Base-by-base conservation (phyloP, 192 early-diverging fungal genomes). In the Gonapodya prolifera region DNA sequence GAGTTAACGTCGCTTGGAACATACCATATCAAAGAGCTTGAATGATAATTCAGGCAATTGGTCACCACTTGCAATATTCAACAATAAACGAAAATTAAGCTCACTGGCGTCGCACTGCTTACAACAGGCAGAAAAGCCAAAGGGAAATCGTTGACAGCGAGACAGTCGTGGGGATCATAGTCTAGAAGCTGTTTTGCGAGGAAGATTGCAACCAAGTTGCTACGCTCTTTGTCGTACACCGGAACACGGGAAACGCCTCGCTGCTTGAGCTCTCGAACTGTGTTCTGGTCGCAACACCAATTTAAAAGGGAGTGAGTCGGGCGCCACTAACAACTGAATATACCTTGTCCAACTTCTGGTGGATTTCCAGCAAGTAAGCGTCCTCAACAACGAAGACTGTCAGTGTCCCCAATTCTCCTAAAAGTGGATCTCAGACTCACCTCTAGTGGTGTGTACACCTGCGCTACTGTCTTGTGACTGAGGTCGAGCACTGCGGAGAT, bases 221-320 rank as follows among this genome's bases (percentile, higher is more conserved):
- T 81, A 30, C 86, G 82, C 75, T 83, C 77, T 18, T 87, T 88
- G 23, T 88, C 83, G 77, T 91, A 88, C 2, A 94, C 87, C 0
- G 92, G 93, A 31, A 94, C 91, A 23, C 93, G 87, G 35, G 91
- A 91, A 82, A 93, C 90, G 0, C 93, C 93, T 30, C 82, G 83
- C 1, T 80, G 80, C 36, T 90, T 80, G 78, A 94, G 92, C 84
- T 88, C 86, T 2, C 85, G 71, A 29, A 73, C 31, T 8, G 71
- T 32, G 2, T 73, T 8, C 28, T 32, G 71, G 45, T 69, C 45
- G 45, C n/a, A n/a, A n/a, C n/a, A n/a, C n/a, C n/a, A n/a, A n/a
- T n/a, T n/a, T n/a, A n/a, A n/a, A n/a, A n/a, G n/a, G n/a, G n/a
- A n/a, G n/a, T n/a, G n/a, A n/a, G n/a, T n/a, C n/a, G n/a, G n/a